Base-by-base conservation (phyloP, 352 stramenopile species). In the Globisporangium acanthophoron region DNA sequence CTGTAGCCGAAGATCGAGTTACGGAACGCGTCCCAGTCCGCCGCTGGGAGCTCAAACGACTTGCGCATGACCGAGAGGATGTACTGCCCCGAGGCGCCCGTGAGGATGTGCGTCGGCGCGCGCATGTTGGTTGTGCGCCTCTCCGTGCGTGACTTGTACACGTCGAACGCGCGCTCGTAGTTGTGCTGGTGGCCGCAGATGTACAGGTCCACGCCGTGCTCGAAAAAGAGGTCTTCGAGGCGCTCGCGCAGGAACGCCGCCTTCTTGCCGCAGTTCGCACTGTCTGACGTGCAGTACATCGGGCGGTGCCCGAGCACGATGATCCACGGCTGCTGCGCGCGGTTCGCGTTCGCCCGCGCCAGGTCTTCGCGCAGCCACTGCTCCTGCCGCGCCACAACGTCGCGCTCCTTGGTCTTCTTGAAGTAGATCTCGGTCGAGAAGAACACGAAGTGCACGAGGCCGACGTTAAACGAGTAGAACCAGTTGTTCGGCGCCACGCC, bases 401-500 rank as follows among this genome's bases (percentile, higher is more conserved):
- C 69, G 3, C 65, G 52, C 29, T 83, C 78, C 0, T 74, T 29
- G 12, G 73, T 81, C 53, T 88, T 75, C 61, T 80, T 88, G 63
- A 95, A 96, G 70, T 95, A 96, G 56, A 96, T 86, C 65, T 96
- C 88, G 13, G 88, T 96, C 41, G 81, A 92, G 49, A 93, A 74
- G 35, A 93, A 73, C 5, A 88, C 72, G 54, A 96, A 95, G 65
- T 96, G 85, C 31, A 96, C 85, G 56, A 94, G 85, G 0, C 87
- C 87, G 47, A 90, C 80, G 58, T 96, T 71, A 55, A 87, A 85
- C 51, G 85, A 93, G 77, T 94, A 94, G 64, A 94, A 96, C 82
- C 87, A 94, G 53, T 94, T 95, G 72, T 96, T 96, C 0, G 80
- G 83, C 15, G 79, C 80, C 31, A 85, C 66, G 20, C 83, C 78